Percentiles rank a stretch among this genome's conserved stretches.
Evolutionary conservation across 2,329 filamentous ascomycete species (phyloP).

Genomic region (Cladosporium colombiae): DNA sequence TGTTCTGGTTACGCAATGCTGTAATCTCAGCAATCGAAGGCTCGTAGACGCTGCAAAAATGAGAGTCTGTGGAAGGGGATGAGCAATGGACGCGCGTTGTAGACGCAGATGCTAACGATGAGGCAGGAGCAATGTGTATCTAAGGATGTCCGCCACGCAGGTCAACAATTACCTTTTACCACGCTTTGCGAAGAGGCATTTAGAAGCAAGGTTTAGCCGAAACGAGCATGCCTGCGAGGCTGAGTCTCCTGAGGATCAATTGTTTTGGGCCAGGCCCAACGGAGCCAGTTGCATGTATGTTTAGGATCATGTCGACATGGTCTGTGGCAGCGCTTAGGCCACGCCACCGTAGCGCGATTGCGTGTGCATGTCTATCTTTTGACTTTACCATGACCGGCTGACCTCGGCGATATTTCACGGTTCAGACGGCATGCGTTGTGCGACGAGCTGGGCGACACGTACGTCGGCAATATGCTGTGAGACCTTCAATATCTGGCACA

Average conservation of each 20-base stretch:
- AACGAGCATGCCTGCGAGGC: neutral
- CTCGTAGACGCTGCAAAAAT: neutral
- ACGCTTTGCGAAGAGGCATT: neutral
- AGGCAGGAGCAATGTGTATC: neutral
- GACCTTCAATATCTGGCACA: neutral
- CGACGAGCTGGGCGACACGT: neutral
- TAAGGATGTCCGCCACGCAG: neutral
- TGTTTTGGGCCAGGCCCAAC: neutral
- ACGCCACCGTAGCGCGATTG: neutral
- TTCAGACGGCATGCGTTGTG: neutral
- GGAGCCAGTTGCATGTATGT: neutral
- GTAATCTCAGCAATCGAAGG: neutral
- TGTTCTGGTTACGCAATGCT: neutral
- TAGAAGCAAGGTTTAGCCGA: neutral
- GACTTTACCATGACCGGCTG: neutral
- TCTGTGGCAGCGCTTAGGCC: neutral
- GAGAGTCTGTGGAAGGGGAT: neutral
- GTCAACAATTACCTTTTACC: neutral
- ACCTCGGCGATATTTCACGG: neutral
- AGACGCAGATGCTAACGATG: neutral
- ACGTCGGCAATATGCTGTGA: neutral
- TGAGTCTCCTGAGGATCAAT: neutral
- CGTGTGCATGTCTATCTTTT: conserved; percentile 2
- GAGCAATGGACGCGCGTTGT: neutral
- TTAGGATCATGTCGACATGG: neutral